phyloP scores from a whole-genome alignment of 1,284 basidiomycete species.

The Mycosarcoma mackinlayi region DNA sequence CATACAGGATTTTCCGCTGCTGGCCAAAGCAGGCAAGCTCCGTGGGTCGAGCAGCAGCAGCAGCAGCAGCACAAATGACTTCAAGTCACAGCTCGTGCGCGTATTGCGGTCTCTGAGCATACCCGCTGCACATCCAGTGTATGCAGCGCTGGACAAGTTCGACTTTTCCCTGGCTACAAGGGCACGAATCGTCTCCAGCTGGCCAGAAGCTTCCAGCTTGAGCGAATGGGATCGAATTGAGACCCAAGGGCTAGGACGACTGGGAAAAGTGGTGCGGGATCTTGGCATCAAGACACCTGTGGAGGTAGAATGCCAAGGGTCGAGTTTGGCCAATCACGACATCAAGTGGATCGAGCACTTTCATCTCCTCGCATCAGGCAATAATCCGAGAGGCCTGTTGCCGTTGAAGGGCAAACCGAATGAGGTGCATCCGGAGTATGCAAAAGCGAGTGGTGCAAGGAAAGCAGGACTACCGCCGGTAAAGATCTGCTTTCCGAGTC shows the following conservation, averaged over 20 bases:
- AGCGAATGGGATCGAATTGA: constrained; percentile 59
- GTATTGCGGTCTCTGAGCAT: constrained; percentile 52
- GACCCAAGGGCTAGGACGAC: constrained; percentile 53
- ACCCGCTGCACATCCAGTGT: constrained; percentile 43
- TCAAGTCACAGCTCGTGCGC: constrained; percentile 39
- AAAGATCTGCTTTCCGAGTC: constrained; percentile 60
- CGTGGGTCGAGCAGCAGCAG: background rate
- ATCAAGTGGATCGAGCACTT: constrained; percentile 64
- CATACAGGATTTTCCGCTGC: constrained; percentile 62
- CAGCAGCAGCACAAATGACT: constrained; percentile 16
- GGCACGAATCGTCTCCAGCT: constrained; percentile 54
- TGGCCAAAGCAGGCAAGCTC: background rate
- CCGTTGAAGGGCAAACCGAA: constrained; percentile 43
- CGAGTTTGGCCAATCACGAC: constrained; percentile 57
- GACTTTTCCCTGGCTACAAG: constrained; percentile 37
- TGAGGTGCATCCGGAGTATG: constrained; percentile 32
- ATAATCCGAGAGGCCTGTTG: constrained; percentile 29
- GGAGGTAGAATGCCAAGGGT: constrained; percentile 60
- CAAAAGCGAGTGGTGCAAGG: constrained; percentile 3
- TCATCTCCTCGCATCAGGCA: constrained; percentile 53
- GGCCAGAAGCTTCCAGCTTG: constrained; percentile 40
- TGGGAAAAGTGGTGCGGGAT: constrained; percentile 49
- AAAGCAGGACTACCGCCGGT: constrained; percentile 37
- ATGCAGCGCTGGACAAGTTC: constrained; percentile 19
- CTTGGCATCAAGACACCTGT: constrained; percentile 22